Evolutionary conservation across 139 green algal species (phyloP), one percentile per base, ranked within the genome.

Genomic region (Coelastrella sp.): DNA sequence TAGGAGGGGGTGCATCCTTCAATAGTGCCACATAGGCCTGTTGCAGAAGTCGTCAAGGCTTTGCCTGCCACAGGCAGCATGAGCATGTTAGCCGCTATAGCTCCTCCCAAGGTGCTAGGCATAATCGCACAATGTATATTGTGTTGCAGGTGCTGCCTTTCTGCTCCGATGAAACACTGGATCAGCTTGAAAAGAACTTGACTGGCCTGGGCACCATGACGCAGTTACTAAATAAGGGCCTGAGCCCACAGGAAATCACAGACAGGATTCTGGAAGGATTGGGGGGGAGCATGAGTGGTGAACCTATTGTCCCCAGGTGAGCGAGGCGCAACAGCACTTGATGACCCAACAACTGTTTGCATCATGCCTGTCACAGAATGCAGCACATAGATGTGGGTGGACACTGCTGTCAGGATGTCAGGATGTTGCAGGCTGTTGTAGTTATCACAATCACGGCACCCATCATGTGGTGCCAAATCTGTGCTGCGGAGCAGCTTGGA

Each of bases 131-230:
- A 49, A 49, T 49, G 35, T 49, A 49, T 78, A 6, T 20, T 78
- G 70, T 25, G 70, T 4, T 78, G 70, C 93, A 97, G 95, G 93
- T 98, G 70, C 91, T 98, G 82, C 97, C 97, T 0, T 98, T 98
- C 92, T 97, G 95, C 59, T 95, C 94, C 15, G 97, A 99, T 78
- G 96, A 98, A 76, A 99, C 97, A 0, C 76, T 99, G 19, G 27
- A 78, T 6, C 88, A 94, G 88, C 92, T 99, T 73, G 97, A 99
- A 91, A 10, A 60, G 4, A 98, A 97, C 92, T 94, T 99, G 11
- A 24, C 63, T 0, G 83, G 79, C 4, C 78, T 97, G 81, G 91
- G 92, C 20, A 92, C 89, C 85, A 90, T 97, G 78, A 97, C 93
- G 6, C 87, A 95, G 25, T 90, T 97, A 92, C 87, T 98, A 17